Conservation (phyloP, 371 early-diverging fungal genomes). For the Mortierella sp. region DNA sequence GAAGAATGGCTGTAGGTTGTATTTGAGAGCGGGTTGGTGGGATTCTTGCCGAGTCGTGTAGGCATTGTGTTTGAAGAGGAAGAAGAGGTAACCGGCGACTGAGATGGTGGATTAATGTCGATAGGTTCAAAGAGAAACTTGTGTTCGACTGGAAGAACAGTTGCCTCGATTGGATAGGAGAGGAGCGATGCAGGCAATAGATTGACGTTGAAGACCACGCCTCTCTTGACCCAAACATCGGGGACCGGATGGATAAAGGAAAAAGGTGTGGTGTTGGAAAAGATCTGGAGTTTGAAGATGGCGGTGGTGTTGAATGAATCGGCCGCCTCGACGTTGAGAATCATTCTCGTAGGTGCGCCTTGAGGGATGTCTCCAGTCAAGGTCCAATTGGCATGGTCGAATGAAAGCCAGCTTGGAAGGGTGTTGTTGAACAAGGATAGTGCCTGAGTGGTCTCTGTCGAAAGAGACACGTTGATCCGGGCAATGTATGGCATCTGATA, state of each 20-base stretch:
- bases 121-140: slow-evolving; percentile 16
- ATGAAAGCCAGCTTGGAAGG: slow-evolving; percentile 27
- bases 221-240: slow-evolving; percentile 24
- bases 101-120: not conserved
- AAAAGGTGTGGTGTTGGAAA: slow-evolving; percentile 1
- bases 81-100: not conserved
- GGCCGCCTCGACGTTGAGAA: not conserved
- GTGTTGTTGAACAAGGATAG: not conserved
- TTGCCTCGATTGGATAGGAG: not conserved
- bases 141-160: slow-evolving; percentile 6
- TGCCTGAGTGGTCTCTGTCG: slow-evolving; percentile 2
- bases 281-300: slow-evolving; percentile 21
- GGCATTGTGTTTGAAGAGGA: not conserved
- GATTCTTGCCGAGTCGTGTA: not conserved
- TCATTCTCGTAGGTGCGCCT: not conserved
- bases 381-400: slow-evolving; percentile 4
- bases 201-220: slow-evolving; percentile 9
- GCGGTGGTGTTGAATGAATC: slow-evolving; percentile 18
- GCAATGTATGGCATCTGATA: not conserved
- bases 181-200: not conserved
- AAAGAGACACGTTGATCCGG: slow-evolving; percentile 5
- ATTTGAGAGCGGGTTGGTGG: not conserved
- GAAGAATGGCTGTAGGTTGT: not conserved
- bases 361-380: slow-evolving; percentile 18
- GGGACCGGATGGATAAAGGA: slow-evolving; percentile 10